These are phyloP conservation scores for Mycosphaerella arachidis DNA, from an alignment of 2,329 filamentous ascomycete species.

Conservation along the genomic window DNA sequence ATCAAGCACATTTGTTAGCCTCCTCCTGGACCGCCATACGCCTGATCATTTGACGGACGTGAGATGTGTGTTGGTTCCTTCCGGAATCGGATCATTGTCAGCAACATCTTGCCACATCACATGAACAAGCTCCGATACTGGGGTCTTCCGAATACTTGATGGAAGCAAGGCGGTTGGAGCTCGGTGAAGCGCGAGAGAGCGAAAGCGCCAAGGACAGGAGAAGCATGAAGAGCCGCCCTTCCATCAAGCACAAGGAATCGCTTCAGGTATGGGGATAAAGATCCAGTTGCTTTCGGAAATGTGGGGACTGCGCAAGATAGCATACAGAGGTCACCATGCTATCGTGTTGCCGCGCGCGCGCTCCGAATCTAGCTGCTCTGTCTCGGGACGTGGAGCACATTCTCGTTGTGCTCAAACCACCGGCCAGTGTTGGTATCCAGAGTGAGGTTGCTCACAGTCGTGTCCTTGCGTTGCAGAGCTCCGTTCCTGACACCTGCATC, in stretches of 20 bases:
- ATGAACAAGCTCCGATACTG: no score
- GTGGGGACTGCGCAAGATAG: neutral
- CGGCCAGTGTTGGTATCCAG: slow-evolving; percentile 21
- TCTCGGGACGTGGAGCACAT: neutral
- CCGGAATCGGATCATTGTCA: no score
- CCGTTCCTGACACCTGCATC: slow-evolving; percentile 50
- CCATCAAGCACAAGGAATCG: no score
- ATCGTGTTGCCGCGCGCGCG: neutral
- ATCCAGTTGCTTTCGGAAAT: no score
- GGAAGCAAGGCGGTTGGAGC: neutral
- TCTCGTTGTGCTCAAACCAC: slow-evolving; percentile 17
- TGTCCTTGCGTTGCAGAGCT: slow-evolving; percentile 45
- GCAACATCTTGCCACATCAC: no score
- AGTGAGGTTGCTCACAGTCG: slow-evolving; percentile 26
- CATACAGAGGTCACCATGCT: neutral
- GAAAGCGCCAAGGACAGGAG: neutral
- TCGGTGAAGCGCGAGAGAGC: neutral
- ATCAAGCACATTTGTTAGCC: no score
- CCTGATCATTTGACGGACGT: no score
- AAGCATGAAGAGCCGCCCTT: neutral
- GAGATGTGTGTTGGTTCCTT: no score
- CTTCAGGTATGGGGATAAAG: no score
- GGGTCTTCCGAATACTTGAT: no score
- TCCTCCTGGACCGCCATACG: no score
- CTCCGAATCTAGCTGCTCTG: neutral